Percentiles rank a stretch among this genome's conserved stretches.
These are phyloP conservation scores for Crithidia fasciculata DNA, from an alignment of 208 protist species.

Conservation along the genomic window DNA sequence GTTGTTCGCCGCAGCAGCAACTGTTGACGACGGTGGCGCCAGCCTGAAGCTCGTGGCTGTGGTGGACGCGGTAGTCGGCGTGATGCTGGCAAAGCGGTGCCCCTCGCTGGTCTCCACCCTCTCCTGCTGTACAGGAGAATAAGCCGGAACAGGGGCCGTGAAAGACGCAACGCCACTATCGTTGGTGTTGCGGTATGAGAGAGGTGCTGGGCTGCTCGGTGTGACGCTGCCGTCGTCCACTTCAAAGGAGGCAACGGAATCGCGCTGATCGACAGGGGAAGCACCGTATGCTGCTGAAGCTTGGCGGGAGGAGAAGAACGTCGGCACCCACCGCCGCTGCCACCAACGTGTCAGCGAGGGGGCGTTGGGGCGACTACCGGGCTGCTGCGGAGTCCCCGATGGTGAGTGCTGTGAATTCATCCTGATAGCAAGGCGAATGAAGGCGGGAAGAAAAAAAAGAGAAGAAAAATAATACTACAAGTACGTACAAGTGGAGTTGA, in stretches of 20 bases:
- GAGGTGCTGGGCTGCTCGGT: background rate
- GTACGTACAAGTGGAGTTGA: no score
- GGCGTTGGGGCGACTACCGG: constrained; percentile 1
- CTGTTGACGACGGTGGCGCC: background rate
- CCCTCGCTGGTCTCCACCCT: background rate
- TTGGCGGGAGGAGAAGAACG: constrained; percentile 1
- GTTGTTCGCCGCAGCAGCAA: background rate
- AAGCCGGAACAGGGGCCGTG: background rate
- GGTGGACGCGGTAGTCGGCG: background rate
- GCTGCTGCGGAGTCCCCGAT: background rate
- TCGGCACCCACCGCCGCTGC: constrained; percentile 9
- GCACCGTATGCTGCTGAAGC: background rate
- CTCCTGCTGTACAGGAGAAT: constrained; percentile 1
- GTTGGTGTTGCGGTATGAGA: background rate
- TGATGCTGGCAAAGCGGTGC: background rate
- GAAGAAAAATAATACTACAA: no score
- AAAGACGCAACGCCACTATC: background rate
- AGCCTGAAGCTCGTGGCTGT: background rate
- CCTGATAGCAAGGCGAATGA: no score
- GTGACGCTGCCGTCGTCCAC: background rate
- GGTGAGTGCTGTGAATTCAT: background rate
- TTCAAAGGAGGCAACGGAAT: background rate
- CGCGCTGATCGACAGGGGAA: background rate
- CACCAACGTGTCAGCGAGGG: constrained; percentile 10
- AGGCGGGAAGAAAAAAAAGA: no score